Percentiles rank a stretch among this genome's conserved stretches.
Conservation (phyloP, 345 rosid genomes). For the Atalantia buxifolia region DNA sequence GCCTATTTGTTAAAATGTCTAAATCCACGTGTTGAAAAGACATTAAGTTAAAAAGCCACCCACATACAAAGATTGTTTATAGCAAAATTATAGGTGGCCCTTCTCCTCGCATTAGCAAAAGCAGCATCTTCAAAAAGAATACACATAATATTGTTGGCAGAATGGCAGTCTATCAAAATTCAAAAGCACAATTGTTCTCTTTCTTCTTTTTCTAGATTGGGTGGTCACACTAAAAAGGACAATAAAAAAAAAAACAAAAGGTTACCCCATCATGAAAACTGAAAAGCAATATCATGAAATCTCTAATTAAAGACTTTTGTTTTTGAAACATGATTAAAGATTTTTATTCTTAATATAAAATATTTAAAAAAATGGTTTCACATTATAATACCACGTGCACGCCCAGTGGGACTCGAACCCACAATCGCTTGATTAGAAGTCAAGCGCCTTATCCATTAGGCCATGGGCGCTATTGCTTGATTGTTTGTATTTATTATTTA, state of each 20-base stretch:
- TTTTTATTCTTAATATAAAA: no score
- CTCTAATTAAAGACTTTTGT: not conserved
- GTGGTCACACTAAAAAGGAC: not conserved
- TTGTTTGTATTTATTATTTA: fast-evolving
- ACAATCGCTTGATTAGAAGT: constrained; percentile 31
- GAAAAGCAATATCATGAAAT: no score
- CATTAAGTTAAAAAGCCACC: not conserved
- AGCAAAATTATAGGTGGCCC: constrained; percentile 3
- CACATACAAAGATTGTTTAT: not conserved
- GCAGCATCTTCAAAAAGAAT: not conserved
- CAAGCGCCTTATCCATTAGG: constrained; percentile 35
- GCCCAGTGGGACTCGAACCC: constrained; percentile 40
- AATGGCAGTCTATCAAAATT: not conserved
- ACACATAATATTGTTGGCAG: not conserved
- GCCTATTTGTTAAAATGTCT: not conserved
- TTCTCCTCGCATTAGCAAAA: not conserved
- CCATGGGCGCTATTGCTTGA: constrained; percentile 5
- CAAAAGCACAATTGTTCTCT: not conserved
- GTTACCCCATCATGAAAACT: no score
- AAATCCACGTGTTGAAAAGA: not conserved
- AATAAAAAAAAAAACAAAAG: not conserved
- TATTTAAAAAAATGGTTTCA: no score
- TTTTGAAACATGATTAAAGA: not conserved
- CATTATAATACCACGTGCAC: not conserved
- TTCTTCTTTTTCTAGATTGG: not conserved